A percentile compares a stretch with the other conserved stretches of the same genome.
phyloP scores from a whole-genome alignment of 306 rosid species.

The Rosa chinensis region DNA sequence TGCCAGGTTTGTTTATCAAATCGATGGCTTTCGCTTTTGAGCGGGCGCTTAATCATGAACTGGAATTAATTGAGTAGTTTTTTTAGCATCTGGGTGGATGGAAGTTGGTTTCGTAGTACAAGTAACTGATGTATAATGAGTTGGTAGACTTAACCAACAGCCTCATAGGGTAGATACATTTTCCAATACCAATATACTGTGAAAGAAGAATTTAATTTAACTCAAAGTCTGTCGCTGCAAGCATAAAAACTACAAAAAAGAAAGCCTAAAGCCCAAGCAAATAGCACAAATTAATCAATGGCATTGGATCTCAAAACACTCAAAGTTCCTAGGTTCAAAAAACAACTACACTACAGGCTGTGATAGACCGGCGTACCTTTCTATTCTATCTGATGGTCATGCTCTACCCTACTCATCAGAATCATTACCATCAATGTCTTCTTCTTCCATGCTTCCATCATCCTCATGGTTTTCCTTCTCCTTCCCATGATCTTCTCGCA shows the following conservation, averaged over 20 bases:
- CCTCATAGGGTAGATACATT: background rate
- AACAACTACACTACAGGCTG: conserved; percentile 3
- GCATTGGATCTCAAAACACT: background rate
- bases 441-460: background rate
- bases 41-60: background rate
- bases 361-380: background rate
- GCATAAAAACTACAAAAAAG: background rate
- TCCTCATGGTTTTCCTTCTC: conserved; percentile 8
- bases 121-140: background rate
- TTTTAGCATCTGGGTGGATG: background rate
- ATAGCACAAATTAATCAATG: background rate
- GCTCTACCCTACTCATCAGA: conserved; percentile 10
- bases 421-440: conserved; percentile 8
- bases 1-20: background rate
- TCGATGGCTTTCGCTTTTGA: background rate
- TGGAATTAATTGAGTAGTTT: background rate
- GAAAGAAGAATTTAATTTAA: background rate
- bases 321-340: conserved; percentile 4
- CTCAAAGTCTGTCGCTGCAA: background rate
- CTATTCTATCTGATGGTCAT: background rate
- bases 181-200: background rate
- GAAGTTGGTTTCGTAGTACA: background rate
- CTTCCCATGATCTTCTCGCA: conserved; percentile 7
- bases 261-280: conserved; percentile 3
- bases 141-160: background rate